Conservation (phyloP, 202 grass and related monocot genomes). For the Saccharum hybrid region DNA sequence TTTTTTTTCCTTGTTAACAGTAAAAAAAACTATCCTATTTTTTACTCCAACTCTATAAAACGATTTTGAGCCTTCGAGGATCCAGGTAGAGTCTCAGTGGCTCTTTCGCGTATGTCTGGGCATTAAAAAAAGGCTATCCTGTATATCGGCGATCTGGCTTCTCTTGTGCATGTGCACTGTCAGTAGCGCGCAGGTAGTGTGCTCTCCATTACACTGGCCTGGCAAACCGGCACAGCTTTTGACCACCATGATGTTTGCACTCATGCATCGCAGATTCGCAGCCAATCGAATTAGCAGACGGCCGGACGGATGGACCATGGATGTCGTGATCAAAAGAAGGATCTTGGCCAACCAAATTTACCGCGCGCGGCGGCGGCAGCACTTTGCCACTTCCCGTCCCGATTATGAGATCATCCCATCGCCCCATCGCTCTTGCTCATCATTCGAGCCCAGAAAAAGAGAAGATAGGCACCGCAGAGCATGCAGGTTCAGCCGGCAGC, state of each 20-base stretch:
- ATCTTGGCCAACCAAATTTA: neutral
- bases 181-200: neutral
- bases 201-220: neutral
- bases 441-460: neutral
- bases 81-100: too few species aligned
- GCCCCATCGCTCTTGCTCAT: neutral
- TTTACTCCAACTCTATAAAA: too few species aligned
- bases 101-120: neutral
- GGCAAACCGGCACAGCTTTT: constrained; percentile 4
- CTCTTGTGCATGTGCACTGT: neutral
- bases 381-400: neutral
- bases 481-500: neutral
- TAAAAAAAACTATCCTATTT: too few species aligned
- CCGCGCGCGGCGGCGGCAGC: neutral
- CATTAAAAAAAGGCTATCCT: too few species aligned
- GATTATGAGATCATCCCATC: neutral
- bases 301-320: neutral
- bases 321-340: neutral
- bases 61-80: too few species aligned
- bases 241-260: neutral
- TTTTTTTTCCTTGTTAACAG: too few species aligned
- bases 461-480: neutral
- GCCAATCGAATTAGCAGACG: neutral
- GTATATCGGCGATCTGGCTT: neutral
- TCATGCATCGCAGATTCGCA: neutral